phyloP scores from a whole-genome alignment of 257 asterid genomes.

The Solanum etuberosum region DNA sequence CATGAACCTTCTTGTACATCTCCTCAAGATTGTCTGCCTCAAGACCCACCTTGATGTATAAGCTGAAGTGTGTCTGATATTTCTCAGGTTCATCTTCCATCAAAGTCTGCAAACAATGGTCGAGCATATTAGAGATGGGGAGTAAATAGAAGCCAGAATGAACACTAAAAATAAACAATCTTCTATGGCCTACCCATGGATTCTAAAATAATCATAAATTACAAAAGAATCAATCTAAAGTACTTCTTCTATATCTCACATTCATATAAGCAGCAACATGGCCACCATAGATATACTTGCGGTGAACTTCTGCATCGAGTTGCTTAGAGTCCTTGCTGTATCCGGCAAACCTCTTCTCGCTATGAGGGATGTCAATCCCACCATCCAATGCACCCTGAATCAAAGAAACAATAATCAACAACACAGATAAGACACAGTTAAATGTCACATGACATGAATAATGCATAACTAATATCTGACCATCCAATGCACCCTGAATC shows the following conservation, averaged over 20 bases:
- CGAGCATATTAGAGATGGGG: not conserved
- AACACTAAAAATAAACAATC: not conserved
- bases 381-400: slow-evolving; percentile 70
- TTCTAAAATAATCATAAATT: not conserved
- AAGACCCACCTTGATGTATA: slow-evolving; percentile 38
- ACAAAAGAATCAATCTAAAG: not conserved
- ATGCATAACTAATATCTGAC: not conserved
- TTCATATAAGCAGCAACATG: slow-evolving; percentile 57
- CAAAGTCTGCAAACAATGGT: slow-evolving; percentile 22
- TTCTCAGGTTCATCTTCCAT: slow-evolving; percentile 74
- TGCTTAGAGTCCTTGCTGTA: slow-evolving; percentile 49
- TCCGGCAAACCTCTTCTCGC: slow-evolving; percentile 83
- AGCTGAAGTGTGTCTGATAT: slow-evolving; percentile 56
- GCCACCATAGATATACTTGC: slow-evolving; percentile 67
- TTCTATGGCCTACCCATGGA: not conserved
- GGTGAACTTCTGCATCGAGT: slow-evolving; percentile 58
- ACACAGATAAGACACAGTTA: not conserved
- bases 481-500: not conserved
- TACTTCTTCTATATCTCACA: slow-evolving; percentile 11
- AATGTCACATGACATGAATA: not conserved
- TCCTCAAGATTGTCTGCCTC: slow-evolving; percentile 47
- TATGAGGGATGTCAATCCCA: slow-evolving; percentile 74
- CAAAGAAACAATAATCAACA: not conserved
- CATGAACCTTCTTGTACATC: slow-evolving; percentile 64
- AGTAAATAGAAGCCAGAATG: not conserved